Percentiles rank a stretch among this genome's conserved stretches.
Conservation (phyloP, 2,329 filamentous ascomycete species). For the Tricladium varicosporioides region DNA sequence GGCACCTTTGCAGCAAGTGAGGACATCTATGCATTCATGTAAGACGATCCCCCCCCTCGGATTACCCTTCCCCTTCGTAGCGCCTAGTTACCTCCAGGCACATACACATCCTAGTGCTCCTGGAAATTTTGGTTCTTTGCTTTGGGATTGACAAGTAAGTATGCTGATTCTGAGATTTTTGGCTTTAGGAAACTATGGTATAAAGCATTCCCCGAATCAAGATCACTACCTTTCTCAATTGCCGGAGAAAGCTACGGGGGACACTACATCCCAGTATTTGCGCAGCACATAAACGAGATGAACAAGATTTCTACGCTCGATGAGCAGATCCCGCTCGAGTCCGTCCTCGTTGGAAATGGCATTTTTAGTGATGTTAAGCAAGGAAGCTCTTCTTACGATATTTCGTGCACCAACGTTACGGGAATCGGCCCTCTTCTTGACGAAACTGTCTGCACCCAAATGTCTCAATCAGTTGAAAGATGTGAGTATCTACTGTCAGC, state of each 20-base stretch:
- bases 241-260: conserved; percentile 26
- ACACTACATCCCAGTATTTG: conserved; percentile 41
- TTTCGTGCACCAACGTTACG: conserved; percentile 23
- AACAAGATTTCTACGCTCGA: conserved; percentile 34
- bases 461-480: conserved; percentile 17
- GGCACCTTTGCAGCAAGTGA: conserved; percentile 23
- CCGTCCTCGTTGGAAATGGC: conserved; percentile 53
- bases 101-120: no score
- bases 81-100: no score
- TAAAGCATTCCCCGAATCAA: conserved; percentile 43
- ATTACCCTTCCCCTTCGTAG: no score
- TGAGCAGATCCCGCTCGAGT: conserved; percentile 44
- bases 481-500: conserved; percentile 20
- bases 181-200: conserved; percentile 25
- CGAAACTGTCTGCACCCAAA: conserved; percentile 11
- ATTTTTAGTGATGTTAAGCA: conserved; percentile 53
- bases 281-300: conserved; percentile 19
- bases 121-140: no score
- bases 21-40: conserved; percentile 26
- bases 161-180: conserved; percentile 12
- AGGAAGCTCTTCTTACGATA: conserved; percentile 53
- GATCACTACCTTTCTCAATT: conserved; percentile 39
- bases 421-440: conserved; percentile 22
- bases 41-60: no score
- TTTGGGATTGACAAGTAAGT: no score